Base-by-base conservation (phyloP, 176 grass and related monocot genomes). In the Aegilops speltoides region DNA sequence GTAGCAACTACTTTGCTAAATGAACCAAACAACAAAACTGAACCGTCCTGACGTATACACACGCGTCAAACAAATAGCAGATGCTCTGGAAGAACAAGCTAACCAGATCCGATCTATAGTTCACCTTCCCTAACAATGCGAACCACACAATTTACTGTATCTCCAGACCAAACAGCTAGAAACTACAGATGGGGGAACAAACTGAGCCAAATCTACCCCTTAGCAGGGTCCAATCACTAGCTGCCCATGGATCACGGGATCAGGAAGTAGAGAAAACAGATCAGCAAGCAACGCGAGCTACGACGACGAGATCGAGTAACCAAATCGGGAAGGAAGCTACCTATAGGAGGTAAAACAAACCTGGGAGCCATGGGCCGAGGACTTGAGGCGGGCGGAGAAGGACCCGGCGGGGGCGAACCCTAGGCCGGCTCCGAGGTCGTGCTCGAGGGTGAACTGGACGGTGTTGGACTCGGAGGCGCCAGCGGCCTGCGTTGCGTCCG, bases 361-460 rank as follows among this genome's bases (percentile, higher is more conserved):
- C 97, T 96, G 97, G 33, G 88, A 70, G 46, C 90, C 97, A 60
- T 98, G 93, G 69, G 83, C 88, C 82, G 85, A 91, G 76, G 94
- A 91, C 90, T 96, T 98, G 84, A 98, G 93, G 50, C 97, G 94
- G 9, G 97, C 97, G 19, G 94, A 96, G 82, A 98, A 98, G 62
- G 88, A 85, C 12, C 97, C 97, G 9, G 90, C 97, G 3, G 83
- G 24, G 69, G 26, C 59, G 93, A 98, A 96, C 46, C 84, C 94
- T 34, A 85, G 81, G 76, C 76, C 87, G 13, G 19, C 65, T 40
- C 88, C 90, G 61, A 98, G 84, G 84, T 86, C 82, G 70, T 98
- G 96, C 80, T 98, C 96, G 50, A 98, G 91, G 24, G 89, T 34
- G 76, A 98, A 96, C 77, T 98, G 96, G 41, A 94, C 57, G 13